These are phyloP conservation scores for Tritrichomonas foetus DNA, from an alignment of 208 protist species.

Conservation along the genomic window DNA sequence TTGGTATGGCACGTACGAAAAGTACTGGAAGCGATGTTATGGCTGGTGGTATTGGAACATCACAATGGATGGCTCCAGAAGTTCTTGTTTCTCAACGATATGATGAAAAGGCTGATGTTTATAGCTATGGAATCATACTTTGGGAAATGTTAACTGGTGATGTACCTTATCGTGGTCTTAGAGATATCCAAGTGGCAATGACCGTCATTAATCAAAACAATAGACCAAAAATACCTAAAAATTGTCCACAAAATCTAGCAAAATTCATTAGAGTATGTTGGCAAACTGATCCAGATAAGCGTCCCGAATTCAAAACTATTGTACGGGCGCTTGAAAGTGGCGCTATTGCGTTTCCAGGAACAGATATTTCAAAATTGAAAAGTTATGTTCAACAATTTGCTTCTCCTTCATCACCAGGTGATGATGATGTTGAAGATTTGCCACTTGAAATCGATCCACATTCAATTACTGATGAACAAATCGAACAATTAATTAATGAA, in stretches of 20 bases:
- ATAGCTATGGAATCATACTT: neutral
- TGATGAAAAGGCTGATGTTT: slow-evolving; percentile 35
- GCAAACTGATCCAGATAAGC: neutral
- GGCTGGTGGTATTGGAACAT: neutral
- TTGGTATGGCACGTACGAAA: slow-evolving; percentile 17
- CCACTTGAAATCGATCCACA: neutral
- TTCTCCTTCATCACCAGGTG: neutral
- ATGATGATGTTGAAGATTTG: neutral
- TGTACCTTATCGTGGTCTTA: slow-evolving; percentile 23
- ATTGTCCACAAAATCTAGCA: slow-evolving; percentile 14
- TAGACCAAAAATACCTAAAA: slow-evolving; percentile 16
- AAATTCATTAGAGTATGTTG: slow-evolving; percentile 7
- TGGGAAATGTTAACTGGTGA: slow-evolving; percentile 39
- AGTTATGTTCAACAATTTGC: neutral
- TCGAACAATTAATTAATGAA: neutral
- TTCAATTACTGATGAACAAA: neutral
- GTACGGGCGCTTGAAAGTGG: neutral
- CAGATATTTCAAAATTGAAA: neutral
- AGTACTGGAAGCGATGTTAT: neutral
- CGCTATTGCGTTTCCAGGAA: neutral
- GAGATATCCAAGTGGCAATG: slow-evolving; percentile 38
- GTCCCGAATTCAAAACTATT: neutral
- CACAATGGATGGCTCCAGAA: slow-evolving; percentile 38
- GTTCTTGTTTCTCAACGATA: neutral
- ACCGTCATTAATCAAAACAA: slow-evolving; percentile 39